Evolutionary conservation across 768 basidiomycete species (phyloP), one percentile per base, ranked within the genome.

Genomic region (Hysterangium stoloniferum): DNA sequence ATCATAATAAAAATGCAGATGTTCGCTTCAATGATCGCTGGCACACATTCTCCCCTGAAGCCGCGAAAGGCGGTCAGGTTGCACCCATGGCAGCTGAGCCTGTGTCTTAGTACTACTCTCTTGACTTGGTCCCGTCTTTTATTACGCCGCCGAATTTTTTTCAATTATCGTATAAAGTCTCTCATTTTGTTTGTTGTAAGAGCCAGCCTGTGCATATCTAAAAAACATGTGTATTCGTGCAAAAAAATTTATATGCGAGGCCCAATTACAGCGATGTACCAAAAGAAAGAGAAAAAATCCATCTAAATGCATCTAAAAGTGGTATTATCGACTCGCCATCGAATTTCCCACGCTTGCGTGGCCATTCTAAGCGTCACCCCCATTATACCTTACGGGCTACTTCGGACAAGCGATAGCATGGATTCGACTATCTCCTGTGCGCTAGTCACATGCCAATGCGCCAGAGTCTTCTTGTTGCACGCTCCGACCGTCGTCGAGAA

Each of bases 401-500:
- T 66, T 46, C 70, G 71, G 24, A 80, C 79, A 52, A 90, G 68
- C 33, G 76, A 66, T 47, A 87, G 64, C 75, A 94, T 79, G 57
- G 85, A 78, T 6, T 86, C 86, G 20, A 95, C 80, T 53, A 95
- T 78, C 70, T 94, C 92, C 47, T 78, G 79, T 12, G 94, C 88
- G 40, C 83, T 80, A 53, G 87, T 90, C 46, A 96, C 85, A 66
- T 96, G 93, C 90, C 91, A 95, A 40, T 77, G 78, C 17, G 92
- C 94, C 44, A 93, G 70, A 42, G 94, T 97, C 59, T 87, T 79
- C 71, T 95, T 95, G 60, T 77, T 80, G 59, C 82, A 82, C 54
- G 87, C 86, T 1, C 94, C 94, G n/a, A 97, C 91, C 25, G 90
- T 86, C 5, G 90, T 91, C 19, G 93, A 89, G 74, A 95, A 97